Percentiles rank a stretch among this genome's conserved stretches.
These are phyloP conservation scores for Salinomyces thailandicus DNA, from an alignment of 2,329 filamentous ascomycete species.

Conservation along the genomic window DNA sequence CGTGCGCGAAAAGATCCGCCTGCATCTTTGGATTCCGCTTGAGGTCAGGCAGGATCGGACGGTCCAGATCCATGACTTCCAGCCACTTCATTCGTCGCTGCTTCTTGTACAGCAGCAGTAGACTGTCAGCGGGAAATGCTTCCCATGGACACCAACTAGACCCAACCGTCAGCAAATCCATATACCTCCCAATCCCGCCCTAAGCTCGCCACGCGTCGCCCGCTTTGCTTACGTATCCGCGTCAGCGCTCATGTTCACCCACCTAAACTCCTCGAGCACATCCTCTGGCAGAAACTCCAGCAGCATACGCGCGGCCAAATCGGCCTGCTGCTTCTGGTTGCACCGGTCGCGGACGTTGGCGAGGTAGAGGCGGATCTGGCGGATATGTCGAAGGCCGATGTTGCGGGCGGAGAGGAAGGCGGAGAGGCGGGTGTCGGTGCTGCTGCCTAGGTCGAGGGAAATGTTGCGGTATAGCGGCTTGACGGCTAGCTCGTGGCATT, in stretches of 20 bases:
- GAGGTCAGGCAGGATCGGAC: conserved; percentile 31
- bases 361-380: conserved; percentile 38
- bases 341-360: conserved; percentile 35
- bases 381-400: conserved; percentile 37
- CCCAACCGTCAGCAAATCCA: not conserved
- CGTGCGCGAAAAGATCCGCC: conserved; percentile 31
- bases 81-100: conserved; percentile 41
- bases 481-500: conserved; percentile 37
- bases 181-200: not conserved
- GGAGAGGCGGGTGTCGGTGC: conserved; percentile 34
- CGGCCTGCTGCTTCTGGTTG: conserved; percentile 34
- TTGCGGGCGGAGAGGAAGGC: conserved; percentile 38
- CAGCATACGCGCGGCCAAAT: conserved; percentile 40
- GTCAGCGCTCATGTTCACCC: conserved; percentile 1
- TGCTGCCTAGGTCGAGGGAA: conserved; percentile 36
- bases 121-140: conserved; percentile 37
- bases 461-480: conserved; percentile 38
- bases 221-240: conserved; percentile 2
- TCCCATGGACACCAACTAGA: conserved; percentile 40
- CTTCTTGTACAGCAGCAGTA: conserved; percentile 38
- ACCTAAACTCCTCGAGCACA: conserved; percentile 39
- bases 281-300: conserved; percentile 40
- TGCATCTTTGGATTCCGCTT: conserved; percentile 32
- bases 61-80: conserved; percentile 38
- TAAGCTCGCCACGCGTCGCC: too few species aligned